A percentile compares a stretch with the other conserved stretches of the same genome.
These are phyloP conservation scores for Aureobasidium subglaciale DNA, from an alignment of 2,329 filamentous ascomycete genomes.

Conservation along the genomic window DNA sequence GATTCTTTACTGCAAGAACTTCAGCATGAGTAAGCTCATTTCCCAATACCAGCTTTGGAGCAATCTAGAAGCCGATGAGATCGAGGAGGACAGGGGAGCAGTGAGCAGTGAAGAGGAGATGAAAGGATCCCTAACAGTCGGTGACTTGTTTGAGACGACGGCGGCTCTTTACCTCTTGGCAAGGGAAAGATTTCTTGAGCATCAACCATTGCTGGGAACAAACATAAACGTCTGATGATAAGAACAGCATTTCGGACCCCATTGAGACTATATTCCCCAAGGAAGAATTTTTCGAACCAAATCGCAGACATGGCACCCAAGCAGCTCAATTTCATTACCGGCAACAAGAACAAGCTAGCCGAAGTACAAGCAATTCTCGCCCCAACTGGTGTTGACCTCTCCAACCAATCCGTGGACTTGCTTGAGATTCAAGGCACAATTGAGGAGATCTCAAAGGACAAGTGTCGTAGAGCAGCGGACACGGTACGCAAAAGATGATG, in stretches of 20 bases:
- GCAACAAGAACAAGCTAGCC: constrained; percentile 86
- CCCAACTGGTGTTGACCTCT: constrained; percentile 58
- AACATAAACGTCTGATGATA: neutral
- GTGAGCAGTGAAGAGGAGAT: neutral
- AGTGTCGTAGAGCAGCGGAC: constrained; percentile 75
- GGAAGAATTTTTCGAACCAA: neutral
- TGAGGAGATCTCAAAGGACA: constrained; percentile 84
- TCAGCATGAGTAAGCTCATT: neutral
- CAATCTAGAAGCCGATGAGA: no score
- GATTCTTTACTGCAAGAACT: neutral
- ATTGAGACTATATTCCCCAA: neutral
- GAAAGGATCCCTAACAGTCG: neutral
- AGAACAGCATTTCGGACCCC: neutral
- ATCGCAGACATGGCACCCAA: constrained; percentile 35
- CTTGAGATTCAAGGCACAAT: constrained; percentile 87
- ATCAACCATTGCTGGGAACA: neutral
- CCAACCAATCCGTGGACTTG: constrained; percentile 69
- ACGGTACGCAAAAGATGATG: constrained; percentile 44
- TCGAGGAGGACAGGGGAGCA: no score
- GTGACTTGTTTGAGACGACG: neutral
- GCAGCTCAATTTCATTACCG: constrained; percentile 85
- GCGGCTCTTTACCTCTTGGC: neutral
- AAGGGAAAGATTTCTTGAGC: constrained; percentile 6
- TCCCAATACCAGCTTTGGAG: neutral
- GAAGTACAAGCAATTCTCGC: constrained; percentile 84